Evolutionary conservation across 2,329 filamentous ascomycete genomes (phyloP), one percentile per base, ranked within the genome.

Genomic region (Aspergillus udagawae): DNA sequence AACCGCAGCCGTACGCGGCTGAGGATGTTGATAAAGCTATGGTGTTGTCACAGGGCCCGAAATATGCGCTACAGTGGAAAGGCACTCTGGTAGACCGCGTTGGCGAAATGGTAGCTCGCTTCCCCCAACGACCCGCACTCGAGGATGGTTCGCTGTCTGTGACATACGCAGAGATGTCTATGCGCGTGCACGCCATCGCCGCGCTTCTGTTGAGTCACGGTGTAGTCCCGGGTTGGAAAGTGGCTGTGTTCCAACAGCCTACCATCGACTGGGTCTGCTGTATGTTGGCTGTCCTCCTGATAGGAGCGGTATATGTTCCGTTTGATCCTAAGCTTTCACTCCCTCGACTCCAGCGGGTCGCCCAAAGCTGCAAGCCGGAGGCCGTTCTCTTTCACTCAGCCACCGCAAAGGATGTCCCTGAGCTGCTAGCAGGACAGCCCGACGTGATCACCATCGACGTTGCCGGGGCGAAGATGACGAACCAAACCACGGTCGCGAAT

Each of bases 101-200:
- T 51, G 70, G 75, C 52, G 56, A 76, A 3, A 65, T 79, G 3
- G 61, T 63, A 2, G 6, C 12, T 3, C 42, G 55, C 7, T 57
- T 69, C 49, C 45, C 53, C 5, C 51, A 60, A 17, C 53, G 53
- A 1, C 32, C 67, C 2, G 73, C 73, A 27, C 20, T 77, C 3
- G 71, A 59, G 44, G 67, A 72, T 54, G 64, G 62, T 6, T 42
- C 68, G 67, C 1, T 51, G n/a, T 32, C 52, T 4, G 55, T 74
- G 41, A 77, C 75, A 0, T 80, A 79, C 55, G n/a, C 21, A 3
- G 57, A 71, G 3, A 65, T 81, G 64, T 61, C 55, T 10, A 17
- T 27, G 4, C 25, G 25, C 25, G 25, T 27, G 25, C 25, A 27
- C 25, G 25, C 25, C 25, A 27, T 27, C 25, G 25, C 25, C 25